Conservation (phyloP, 2,329 filamentous ascomycete species). For the Penicillium palitans region DNA sequence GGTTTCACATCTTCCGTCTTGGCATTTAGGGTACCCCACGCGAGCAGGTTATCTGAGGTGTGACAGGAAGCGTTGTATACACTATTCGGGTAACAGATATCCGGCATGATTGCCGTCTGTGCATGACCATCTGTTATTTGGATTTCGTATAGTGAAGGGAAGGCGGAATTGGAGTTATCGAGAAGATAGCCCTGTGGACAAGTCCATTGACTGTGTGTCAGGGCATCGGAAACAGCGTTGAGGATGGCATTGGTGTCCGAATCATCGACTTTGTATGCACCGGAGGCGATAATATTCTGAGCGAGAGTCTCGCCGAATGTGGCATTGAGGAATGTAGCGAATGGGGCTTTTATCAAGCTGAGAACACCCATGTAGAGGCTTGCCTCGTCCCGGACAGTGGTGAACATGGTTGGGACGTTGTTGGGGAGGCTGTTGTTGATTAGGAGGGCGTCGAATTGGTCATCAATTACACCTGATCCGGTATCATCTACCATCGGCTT, state of each 20-base stretch:
- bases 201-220: slow-evolving; percentile 13
- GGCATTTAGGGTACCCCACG: slow-evolving; percentile 31
- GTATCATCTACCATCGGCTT: slow-evolving; percentile 32
- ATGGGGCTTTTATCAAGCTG: slow-evolving; percentile 5
- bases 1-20: slow-evolving; percentile 26
- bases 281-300: slow-evolving; percentile 12
- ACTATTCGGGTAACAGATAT: slow-evolving; percentile 27
- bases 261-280: slow-evolving; percentile 15
- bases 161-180: background rate
- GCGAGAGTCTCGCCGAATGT: slow-evolving; percentile 21
- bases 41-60: slow-evolving; percentile 27
- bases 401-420: slow-evolving; percentile 32
- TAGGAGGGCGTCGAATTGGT: slow-evolving; percentile 30
- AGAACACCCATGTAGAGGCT: slow-evolving; percentile 20
- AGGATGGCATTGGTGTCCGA: slow-evolving; percentile 22
- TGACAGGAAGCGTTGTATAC: slow-evolving; percentile 32
- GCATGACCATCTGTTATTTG: slow-evolving; percentile 27
- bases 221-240: slow-evolving; percentile 13
- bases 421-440: slow-evolving; percentile 21
- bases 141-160: slow-evolving; percentile 25
- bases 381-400: slow-evolving; percentile 29
- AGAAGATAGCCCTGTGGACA: slow-evolving; percentile 15
- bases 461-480: slow-evolving; percentile 27
- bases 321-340: slow-evolving; percentile 18
- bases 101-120: slow-evolving; percentile 19